Conservation (phyloP, 164 flowering plant genomes). For the Liriodendron chinense region DNA sequence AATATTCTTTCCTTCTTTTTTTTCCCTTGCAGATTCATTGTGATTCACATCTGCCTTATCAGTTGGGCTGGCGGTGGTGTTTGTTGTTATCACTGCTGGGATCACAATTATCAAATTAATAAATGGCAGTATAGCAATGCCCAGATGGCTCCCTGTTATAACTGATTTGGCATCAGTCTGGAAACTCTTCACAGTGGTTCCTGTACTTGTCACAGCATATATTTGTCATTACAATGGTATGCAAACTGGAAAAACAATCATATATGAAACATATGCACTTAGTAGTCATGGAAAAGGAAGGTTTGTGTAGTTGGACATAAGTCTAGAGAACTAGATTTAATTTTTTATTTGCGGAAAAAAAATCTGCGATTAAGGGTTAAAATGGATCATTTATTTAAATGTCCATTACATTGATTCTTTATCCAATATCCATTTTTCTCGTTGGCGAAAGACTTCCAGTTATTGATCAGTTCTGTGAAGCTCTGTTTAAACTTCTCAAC, state of each 20-base stretch:
- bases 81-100: conserved; percentile 80
- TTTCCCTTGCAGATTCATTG: conserved; percentile 75
- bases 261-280: neutral
- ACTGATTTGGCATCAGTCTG: conserved; percentile 55
- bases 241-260: conserved; percentile 13
- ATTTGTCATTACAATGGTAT: conserved; percentile 95
- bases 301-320: neutral
- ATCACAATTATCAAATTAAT: conserved; percentile 63
- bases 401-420: neutral
- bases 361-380: no score
- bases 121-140: conserved; percentile 62
- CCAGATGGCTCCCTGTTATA: conserved; percentile 73
- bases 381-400: no score
- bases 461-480: neutral
- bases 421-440: neutral
- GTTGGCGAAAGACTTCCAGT: neutral
- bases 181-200: conserved; percentile 82
- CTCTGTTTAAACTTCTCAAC: neutral
- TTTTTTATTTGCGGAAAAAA: neutral
- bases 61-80: conserved; percentile 81
- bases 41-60: conserved; percentile 85
- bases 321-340: neutral
- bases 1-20: neutral
- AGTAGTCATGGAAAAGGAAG: neutral
- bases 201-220: conserved; percentile 92